Evolutionary conservation across 1,284 basidiomycete species (phyloP).

Genomic region (Trametes sp.): DNA sequence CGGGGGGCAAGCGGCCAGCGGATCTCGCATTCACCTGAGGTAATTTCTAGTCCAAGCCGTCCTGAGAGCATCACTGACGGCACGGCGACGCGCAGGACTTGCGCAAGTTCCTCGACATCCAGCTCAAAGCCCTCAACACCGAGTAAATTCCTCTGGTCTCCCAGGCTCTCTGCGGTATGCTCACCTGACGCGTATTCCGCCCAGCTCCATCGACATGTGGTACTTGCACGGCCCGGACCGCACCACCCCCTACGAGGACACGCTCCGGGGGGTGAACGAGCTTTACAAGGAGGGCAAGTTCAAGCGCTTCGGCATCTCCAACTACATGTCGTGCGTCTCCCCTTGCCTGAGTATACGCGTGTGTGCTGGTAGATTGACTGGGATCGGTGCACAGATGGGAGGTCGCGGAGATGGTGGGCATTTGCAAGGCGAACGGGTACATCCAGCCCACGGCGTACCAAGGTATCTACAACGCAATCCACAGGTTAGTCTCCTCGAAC

Average conservation of each 20-base stretch:
- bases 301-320: slow-evolving; percentile 58
- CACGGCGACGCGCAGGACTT: slow-evolving; percentile 41
- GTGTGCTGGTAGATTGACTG: too few species aligned
- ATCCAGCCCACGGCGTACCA: slow-evolving; percentile 76
- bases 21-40: background rate
- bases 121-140: slow-evolving; percentile 54
- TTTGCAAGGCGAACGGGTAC: slow-evolving; percentile 62
- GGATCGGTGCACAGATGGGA: slow-evolving; percentile 50
- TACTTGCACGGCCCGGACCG: slow-evolving; percentile 66
- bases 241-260: slow-evolving; percentile 53
- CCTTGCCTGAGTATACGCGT: background rate
- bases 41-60: slow-evolving; percentile 13
- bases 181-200: background rate
- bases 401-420: slow-evolving; percentile 67
- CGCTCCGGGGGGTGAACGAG: slow-evolving; percentile 56
- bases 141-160: slow-evolving; percentile 46
- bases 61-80: background rate
- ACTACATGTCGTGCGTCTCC: slow-evolving; percentile 50
- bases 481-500: background rate
- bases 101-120: slow-evolving; percentile 52
- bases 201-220: slow-evolving; percentile 50
- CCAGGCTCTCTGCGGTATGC: background rate
- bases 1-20: background rate
- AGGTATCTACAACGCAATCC: slow-evolving; percentile 65
- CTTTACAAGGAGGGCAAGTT: slow-evolving; percentile 56